A percentile compares a stretch with the other conserved stretches of the same genome.
Evolutionary conservation across 371 early-diverging fungal species (phyloP).

Genomic region (Mortierella sp.): DNA sequence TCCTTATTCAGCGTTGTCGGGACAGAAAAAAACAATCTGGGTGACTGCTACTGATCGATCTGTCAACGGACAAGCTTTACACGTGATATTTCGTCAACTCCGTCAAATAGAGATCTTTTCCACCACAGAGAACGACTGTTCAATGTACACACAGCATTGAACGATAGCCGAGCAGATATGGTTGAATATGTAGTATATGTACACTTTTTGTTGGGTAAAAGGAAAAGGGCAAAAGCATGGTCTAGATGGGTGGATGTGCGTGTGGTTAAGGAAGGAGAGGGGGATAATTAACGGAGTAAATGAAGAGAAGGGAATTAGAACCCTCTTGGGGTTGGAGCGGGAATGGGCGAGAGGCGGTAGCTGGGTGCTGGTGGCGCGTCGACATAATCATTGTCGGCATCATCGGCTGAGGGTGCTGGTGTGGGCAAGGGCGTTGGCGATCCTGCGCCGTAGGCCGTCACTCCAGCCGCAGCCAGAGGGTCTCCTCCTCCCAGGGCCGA

Average conservation of each 20-base stretch:
- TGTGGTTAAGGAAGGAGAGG: background rate
- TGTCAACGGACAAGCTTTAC: background rate
- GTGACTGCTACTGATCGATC: slow-evolving; percentile 12
- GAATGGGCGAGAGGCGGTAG: slow-evolving; percentile 29
- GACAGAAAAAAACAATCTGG: background rate
- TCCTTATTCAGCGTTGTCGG: background rate
- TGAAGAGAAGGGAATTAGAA: background rate
- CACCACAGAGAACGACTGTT: no score
- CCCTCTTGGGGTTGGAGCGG: slow-evolving; percentile 25
- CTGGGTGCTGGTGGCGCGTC: slow-evolving; percentile 24
- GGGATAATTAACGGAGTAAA: background rate
- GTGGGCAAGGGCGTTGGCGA: slow-evolving; percentile 20
- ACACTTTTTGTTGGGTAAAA: slow-evolving; percentile 4
- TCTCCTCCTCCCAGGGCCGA: slow-evolving; percentile 26
- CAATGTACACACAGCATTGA: background rate
- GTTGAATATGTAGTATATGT: background rate
- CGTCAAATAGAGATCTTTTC: background rate
- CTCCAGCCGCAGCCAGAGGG: slow-evolving; percentile 4
- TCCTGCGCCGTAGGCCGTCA: slow-evolving; percentile 6
- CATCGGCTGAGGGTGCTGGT: slow-evolving; percentile 16
- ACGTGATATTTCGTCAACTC: background rate
- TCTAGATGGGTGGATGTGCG: background rate
- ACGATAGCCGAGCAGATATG: background rate
- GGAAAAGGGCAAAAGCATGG: slow-evolving; percentile 2
- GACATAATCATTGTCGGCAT: slow-evolving; percentile 9